Base-by-base conservation (phyloP, 257 asterid species). In the Solanum gandarillasii region DNA sequence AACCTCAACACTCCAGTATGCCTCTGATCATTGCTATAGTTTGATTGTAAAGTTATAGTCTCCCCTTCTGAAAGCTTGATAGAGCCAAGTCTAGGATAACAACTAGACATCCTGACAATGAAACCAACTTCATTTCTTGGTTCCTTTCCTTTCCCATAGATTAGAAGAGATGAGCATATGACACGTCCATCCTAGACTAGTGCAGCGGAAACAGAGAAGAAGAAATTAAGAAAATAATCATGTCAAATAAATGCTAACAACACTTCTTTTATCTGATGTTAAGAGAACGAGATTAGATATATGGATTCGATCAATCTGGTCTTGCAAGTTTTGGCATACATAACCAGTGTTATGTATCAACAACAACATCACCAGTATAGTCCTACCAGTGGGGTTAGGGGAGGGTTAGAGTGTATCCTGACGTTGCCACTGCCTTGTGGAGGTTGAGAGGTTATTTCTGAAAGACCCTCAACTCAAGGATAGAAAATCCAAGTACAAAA, bases 1-100 rank as follows among this genome's bases (percentile, higher is more conserved):
- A 95, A 94, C 48, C 96, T 95, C 98, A 96, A 94, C n/a, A 96
- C 98, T 86, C 98, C 98, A 1, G 97, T 92, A 85, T 94, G 99
- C 43, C 72, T 88, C 90, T 67, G 88, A 25, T 86, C 21, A 84
- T 90, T 92, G 91, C 93, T 94, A 84, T 96, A 96, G 67, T 95
- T 94, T 21, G 98, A 96, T 41, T 92, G 88, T 32, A 96, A 86
- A 16, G 93, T 93, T 5, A 94, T 89, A 46, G 34, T 92, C 93
- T 95, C 98, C 83, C 98, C 98, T 3, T 91, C 89, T 23, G 91
- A 89, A 86, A 95, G 92, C 95, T 90, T 94, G 90, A 95, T 85
- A 5, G 98, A 91, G 52, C 98, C 98, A 18, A 97, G 98, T 78
- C 86, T 86, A 87, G 99, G 99, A 88, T 95, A 95, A 81, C 98